Evolutionary conservation across 768 basidiomycete genomes (phyloP).

Genomic region (Amanita fuliginea): DNA sequence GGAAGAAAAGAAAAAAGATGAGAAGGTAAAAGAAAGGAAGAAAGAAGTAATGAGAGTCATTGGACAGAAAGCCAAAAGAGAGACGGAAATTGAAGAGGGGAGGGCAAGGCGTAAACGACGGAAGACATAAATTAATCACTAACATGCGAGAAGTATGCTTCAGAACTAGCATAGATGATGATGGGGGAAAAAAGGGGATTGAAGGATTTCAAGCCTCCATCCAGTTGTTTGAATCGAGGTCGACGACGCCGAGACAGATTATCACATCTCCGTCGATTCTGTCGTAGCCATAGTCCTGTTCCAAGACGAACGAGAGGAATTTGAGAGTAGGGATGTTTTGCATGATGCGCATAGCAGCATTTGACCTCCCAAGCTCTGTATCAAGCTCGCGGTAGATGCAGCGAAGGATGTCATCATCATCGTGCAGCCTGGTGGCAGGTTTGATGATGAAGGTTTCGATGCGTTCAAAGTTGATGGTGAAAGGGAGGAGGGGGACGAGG

Average conservation of each 20-base stretch:
- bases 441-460: conserved; percentile 13
- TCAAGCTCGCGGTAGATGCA: conserved; percentile 6
- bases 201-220: conserved; percentile 7
- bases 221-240: conserved; percentile 4
- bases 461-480: conserved; percentile 8
- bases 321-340: conserved; percentile 5
- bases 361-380: background rate
- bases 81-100: conserved; percentile 50
- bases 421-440: conserved; percentile 7
- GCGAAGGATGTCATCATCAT: conserved; percentile 5
- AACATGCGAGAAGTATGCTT: background rate
- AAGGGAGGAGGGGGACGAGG: conserved; percentile 11
- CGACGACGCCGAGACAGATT: background rate
- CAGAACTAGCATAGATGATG: background rate
- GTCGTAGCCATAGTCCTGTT: conserved; percentile 2
- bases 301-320: conserved; percentile 1
- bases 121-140: conserved; percentile 22
- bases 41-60: conserved; percentile 66
- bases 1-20: conserved; percentile 45
- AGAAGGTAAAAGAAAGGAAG: conserved; percentile 67
- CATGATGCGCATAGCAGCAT: conserved; percentile 3
- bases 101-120: conserved; percentile 36
- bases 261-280: background rate
- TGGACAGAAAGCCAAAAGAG: conserved; percentile 64
- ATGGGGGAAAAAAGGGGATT: conserved; percentile 3